Evolutionary conservation across 2,329 filamentous ascomycete species (phyloP).

Genomic region (Paramyrothecium sp.): DNA sequence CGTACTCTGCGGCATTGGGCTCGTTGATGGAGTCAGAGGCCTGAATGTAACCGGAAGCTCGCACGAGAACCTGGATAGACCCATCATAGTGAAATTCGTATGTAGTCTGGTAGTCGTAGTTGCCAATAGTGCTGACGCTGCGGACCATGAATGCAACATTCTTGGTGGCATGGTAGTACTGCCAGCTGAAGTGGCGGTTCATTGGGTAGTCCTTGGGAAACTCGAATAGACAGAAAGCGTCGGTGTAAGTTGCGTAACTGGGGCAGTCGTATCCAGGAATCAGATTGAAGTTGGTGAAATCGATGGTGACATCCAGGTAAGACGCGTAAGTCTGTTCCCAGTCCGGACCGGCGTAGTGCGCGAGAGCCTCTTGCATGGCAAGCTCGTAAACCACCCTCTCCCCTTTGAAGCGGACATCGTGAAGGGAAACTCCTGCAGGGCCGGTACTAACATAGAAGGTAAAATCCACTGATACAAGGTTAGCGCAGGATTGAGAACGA

Average conservation of each 20-base stretch:
- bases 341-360: slow-evolving; percentile 46
- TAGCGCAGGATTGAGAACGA: background rate
- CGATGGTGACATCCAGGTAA: slow-evolving; percentile 34
- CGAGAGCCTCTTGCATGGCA: slow-evolving; percentile 49
- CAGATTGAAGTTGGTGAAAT: slow-evolving; percentile 17
- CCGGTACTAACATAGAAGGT: slow-evolving; percentile 48
- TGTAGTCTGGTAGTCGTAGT: slow-evolving; percentile 49
- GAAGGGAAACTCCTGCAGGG: slow-evolving; percentile 44
- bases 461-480: slow-evolving; percentile 23
- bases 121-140: slow-evolving; percentile 46
- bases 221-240: slow-evolving; percentile 54
- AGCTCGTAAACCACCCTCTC: slow-evolving; percentile 53
- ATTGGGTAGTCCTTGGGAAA: slow-evolving; percentile 45
- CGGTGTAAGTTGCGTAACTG: slow-evolving; percentile 43
- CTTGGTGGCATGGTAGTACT: slow-evolving; percentile 41
- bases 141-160: slow-evolving; percentile 44
- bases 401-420: slow-evolving; percentile 50
- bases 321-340: slow-evolving; percentile 39
- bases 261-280: slow-evolving; percentile 53
- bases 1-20: slow-evolving; percentile 44
- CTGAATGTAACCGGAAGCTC: slow-evolving; percentile 30
- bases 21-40: slow-evolving; percentile 52
- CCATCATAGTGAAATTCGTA: slow-evolving; percentile 52
- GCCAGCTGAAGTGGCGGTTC: slow-evolving; percentile 40
- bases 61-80: slow-evolving; percentile 39